Evolutionary conservation across 257 asterid species (phyloP).

Genomic region (Gardenia jasminoides): DNA sequence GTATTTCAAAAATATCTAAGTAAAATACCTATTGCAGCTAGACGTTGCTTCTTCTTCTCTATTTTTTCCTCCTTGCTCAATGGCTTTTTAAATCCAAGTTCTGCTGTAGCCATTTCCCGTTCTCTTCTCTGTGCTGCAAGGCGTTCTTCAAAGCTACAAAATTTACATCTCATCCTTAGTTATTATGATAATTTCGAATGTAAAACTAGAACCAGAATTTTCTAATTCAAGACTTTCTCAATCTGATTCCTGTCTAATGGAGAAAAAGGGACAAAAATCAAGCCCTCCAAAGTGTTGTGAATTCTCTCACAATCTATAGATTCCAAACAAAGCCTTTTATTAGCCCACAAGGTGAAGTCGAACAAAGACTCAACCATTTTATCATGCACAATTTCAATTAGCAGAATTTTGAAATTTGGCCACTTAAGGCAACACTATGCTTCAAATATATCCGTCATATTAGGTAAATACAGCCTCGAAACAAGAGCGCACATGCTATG

Average conservation of each 20-base stretch:
- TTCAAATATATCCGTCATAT: no score
- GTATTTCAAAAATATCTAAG: not conserved
- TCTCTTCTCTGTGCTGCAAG: slow-evolving; percentile 84
- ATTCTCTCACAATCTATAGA: not conserved
- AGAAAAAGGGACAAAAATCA: not conserved
- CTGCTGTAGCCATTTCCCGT: slow-evolving; percentile 62
- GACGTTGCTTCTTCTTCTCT: slow-evolving; percentile 80
- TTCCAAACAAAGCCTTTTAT: not conserved
- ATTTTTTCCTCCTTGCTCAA: slow-evolving; percentile 69
- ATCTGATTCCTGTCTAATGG: not conserved
- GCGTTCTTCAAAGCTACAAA: slow-evolving; percentile 83
- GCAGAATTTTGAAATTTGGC: not conserved
- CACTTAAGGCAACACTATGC: not conserved
- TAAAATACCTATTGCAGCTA: slow-evolving; percentile 85
- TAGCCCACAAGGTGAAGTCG: not conserved
- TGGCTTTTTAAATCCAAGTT: slow-evolving; percentile 84
- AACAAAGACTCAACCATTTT: not conserved
- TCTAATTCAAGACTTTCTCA: no score
- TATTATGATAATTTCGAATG: not conserved
- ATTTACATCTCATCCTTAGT: not conserved
- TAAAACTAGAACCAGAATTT: not conserved
- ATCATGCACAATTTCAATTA: not conserved
- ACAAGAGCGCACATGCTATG: no score
- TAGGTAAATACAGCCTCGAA: no score
- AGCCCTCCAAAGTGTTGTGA: not conserved